These are phyloP conservation scores for Penicillium pancosmium DNA, from an alignment of 495 filamentous ascomycete genomes.

Conservation along the genomic window DNA sequence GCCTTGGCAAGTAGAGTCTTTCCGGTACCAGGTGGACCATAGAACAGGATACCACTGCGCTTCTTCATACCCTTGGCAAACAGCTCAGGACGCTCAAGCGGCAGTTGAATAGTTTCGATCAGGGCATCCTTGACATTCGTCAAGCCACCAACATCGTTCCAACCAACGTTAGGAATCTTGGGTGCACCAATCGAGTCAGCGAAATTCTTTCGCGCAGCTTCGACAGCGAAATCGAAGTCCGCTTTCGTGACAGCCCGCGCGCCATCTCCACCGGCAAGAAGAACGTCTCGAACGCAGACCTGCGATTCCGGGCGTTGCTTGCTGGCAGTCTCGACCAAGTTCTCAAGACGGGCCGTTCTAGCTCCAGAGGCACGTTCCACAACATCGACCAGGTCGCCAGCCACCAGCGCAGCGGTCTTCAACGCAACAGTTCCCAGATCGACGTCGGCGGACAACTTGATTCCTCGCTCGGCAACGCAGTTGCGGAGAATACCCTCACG, in stretches of 20 bases:
- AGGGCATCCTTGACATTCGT: conserved; percentile 94
- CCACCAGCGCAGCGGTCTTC: conserved; percentile 94
- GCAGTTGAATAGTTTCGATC: conserved; percentile 94
- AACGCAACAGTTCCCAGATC: conserved; percentile 81
- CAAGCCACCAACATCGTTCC: conserved; percentile 95
- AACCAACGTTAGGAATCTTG: conserved; percentile 95
- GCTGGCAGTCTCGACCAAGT: conserved; percentile 54
- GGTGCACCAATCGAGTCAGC: conserved; percentile 96
- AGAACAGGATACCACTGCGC: conserved; percentile 95
- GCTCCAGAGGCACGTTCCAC: conserved; percentile 86
- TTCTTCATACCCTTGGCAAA: conserved; percentile 99
- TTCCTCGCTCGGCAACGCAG: conserved; percentile 72
- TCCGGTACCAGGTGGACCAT: conserved; percentile 94
- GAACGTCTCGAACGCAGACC: conserved; percentile 76
- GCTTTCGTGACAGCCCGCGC: conserved; percentile 76
- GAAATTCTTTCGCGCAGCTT: conserved; percentile 95
- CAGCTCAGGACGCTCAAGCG: conserved; percentile 87
- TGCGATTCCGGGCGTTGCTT: conserved; percentile 37
- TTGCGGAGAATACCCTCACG: conserved; percentile 81
- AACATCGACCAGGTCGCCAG: conserved; percentile 91
- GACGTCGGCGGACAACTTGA: conserved; percentile 75
- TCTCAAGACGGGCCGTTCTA: conserved; percentile 69
- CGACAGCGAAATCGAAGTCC: conserved; percentile 89
- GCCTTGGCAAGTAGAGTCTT: conserved; percentile 97
- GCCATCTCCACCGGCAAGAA: conserved; percentile 84